Conservation (phyloP, 495 filamentous ascomycete genomes). For the Rusavskia elegans region DNA sequence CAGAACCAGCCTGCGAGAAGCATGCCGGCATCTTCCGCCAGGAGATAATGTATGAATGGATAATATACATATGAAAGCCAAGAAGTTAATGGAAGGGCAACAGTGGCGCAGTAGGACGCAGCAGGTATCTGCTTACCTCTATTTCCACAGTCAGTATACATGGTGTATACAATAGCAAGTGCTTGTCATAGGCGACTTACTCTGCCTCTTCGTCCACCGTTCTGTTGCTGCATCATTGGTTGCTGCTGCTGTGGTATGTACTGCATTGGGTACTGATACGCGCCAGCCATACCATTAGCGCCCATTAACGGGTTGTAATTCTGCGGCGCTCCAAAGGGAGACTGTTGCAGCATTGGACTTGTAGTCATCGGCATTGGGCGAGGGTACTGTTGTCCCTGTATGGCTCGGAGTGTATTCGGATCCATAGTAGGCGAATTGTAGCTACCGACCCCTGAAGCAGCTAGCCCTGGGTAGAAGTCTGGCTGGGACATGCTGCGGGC, state of each 20-base stretch:
- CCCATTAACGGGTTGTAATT: slow-evolving; percentile 31
- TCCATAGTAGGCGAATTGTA: slow-evolving; percentile 30
- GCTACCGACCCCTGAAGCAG: slow-evolving; percentile 19
- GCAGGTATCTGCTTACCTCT: not conserved
- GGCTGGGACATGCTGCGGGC: slow-evolving; percentile 28
- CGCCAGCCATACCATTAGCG: slow-evolving; percentile 24
- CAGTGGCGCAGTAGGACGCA: no score
- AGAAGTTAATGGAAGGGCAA: no score
- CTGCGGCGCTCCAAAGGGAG: slow-evolving; percentile 25
- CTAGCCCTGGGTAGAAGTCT: slow-evolving; percentile 27
- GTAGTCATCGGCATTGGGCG: slow-evolving; percentile 24
- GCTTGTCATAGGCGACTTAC: slow-evolving; percentile 5
- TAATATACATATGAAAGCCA: no score
- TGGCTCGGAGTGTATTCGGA: slow-evolving; percentile 19
- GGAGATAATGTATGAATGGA: not conserved
- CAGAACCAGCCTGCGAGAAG: not conserved
- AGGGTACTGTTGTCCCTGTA: slow-evolving; percentile 27
- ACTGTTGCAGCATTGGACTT: slow-evolving; percentile 27
- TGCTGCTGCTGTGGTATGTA: slow-evolving; percentile 31
- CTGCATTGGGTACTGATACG: slow-evolving; percentile 34
- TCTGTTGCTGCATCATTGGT: slow-evolving; percentile 24
- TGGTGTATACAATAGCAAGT: not conserved
- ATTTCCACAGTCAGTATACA: not conserved
- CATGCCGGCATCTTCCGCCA: not conserved
- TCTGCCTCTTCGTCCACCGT: slow-evolving; percentile 33